Conservation (phyloP, 108 stramenopile genomes). For the Pseudonitzschia delicatissima region DNA sequence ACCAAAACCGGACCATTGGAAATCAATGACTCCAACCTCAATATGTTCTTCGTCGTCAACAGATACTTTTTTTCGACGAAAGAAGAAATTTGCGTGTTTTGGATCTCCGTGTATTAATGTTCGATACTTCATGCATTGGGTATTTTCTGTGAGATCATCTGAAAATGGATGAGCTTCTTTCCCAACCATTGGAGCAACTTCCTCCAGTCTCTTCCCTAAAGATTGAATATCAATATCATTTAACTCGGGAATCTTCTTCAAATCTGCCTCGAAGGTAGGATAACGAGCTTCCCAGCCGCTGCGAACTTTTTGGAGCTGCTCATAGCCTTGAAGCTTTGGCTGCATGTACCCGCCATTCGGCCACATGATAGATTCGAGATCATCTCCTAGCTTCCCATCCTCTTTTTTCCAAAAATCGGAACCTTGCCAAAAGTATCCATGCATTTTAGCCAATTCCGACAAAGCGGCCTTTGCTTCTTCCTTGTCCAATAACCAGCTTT, state of each 20-base stretch:
- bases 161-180: conserved; percentile 54
- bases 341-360: conserved; percentile 62
- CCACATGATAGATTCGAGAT: conserved; percentile 53
- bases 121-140: conserved; percentile 31
- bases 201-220: conserved; percentile 46
- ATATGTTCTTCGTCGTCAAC: conserved; percentile 8
- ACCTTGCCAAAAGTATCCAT: conserved; percentile 69
- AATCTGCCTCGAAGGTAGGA: conserved; percentile 28
- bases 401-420: conserved; percentile 55
- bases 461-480: conserved; percentile 39
- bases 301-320: conserved; percentile 52
- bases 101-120: conserved; percentile 76
- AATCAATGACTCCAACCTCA: conserved; percentile 69
- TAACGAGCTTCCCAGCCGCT: conserved; percentile 38
- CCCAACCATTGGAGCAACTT: conserved; percentile 37
- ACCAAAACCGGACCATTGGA: conserved; percentile 74
- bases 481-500: conserved; percentile 51
- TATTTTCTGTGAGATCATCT: conserved; percentile 2
- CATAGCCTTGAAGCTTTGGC: conserved; percentile 48
- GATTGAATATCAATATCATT: conserved; percentile 27
- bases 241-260: conserved; percentile 32
- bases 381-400: conserved; percentile 37
- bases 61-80: conserved; percentile 21
- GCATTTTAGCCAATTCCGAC: conserved; percentile 53
- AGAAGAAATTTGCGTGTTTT: conserved; percentile 71